A percentile compares a stretch with the other conserved stretches of the same genome.
phyloP scores from a whole-genome alignment of 2,329 filamentous ascomycete species.

The Scytalidium sp. region DNA sequence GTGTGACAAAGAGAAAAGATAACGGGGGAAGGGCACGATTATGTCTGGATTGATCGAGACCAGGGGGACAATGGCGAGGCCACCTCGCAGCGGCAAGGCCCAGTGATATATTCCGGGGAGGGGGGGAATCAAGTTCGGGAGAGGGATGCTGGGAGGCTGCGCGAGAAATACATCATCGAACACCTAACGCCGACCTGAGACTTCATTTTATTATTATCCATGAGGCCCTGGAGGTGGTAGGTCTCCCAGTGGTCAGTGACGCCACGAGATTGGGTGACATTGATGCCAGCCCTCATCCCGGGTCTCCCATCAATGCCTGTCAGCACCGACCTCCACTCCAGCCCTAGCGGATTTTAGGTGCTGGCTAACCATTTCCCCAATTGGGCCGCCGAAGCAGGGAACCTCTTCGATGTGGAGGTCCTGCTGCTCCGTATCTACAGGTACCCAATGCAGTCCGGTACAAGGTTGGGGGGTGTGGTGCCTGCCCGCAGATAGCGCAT shows the following conservation, averaged over 20 bases:
- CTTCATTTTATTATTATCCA: background rate
- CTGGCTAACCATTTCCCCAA: background rate
- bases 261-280: conserved; percentile 24
- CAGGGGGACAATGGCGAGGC: background rate
- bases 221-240: conserved; percentile 13
- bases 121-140: background rate
- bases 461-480: background rate
- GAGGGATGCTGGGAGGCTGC: background rate
- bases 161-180: background rate
- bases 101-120: background rate
- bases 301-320: conserved; percentile 23
- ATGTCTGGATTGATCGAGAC: no score
- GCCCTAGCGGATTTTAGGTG: conserved; percentile 20
- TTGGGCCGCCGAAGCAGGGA: background rate
- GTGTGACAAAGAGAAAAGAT: background rate
- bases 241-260: conserved; percentile 19
- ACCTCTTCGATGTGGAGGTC: background rate
- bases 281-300: conserved; percentile 14
- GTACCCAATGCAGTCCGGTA: background rate
- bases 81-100: background rate
- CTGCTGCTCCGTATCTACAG: background rate
- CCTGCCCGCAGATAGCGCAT: no score
- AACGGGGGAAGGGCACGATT: background rate
- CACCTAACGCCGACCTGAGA: background rate
- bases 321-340: conserved; percentile 21